Percentiles rank a stretch among this genome's conserved stretches.
Conservation (phyloP, 2,329 filamentous ascomycete genomes). For the Neocucurbitaria cava region DNA sequence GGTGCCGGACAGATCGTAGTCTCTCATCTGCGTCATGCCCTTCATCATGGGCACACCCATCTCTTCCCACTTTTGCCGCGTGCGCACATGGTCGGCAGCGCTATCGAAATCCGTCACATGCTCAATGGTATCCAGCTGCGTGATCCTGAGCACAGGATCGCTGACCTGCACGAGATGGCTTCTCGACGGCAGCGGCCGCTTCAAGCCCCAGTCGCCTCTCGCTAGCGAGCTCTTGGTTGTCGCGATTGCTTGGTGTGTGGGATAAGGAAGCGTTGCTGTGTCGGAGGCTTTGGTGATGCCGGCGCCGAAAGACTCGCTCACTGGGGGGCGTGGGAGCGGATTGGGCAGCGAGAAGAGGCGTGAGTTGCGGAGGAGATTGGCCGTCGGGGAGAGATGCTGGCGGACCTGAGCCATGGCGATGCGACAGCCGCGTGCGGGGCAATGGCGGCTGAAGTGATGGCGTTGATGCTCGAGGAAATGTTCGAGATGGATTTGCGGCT, state of each 20-base stretch:
- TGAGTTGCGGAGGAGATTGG: constrained; percentile 79
- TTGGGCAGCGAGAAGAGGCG: constrained; percentile 88
- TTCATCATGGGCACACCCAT: constrained; percentile 73
- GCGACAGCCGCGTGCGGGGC: constrained; percentile 43
- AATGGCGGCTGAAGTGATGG: constrained; percentile 40
- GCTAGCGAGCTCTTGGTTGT: constrained; percentile 75
- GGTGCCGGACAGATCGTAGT: constrained; percentile 16
- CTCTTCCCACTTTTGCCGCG: constrained; percentile 85
- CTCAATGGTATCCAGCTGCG: constrained; percentile 82
- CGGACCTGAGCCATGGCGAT: constrained; percentile 47
- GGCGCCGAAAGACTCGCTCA: constrained; percentile 55
- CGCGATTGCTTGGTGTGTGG: constrained; percentile 82
- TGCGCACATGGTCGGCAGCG: constrained; percentile 80
- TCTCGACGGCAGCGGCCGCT: constrained; percentile 79
- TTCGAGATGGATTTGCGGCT: constrained; percentile 18
- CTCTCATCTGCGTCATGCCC: constrained; percentile 29
- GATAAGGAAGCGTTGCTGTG: constrained; percentile 76
- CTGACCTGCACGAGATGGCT: constrained; percentile 69
- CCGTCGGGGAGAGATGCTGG: constrained; percentile 62
- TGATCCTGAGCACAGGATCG: constrained; percentile 78
- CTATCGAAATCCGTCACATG: constrained; percentile 89
- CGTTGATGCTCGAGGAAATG: constrained; percentile 17
- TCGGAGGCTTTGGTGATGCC: constrained; percentile 63
- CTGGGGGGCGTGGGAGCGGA: constrained; percentile 69
- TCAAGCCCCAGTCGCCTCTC: constrained; percentile 91